Conservation (phyloP, 2,329 filamentous ascomycete species). For the Hypoxylon sp. region DNA sequence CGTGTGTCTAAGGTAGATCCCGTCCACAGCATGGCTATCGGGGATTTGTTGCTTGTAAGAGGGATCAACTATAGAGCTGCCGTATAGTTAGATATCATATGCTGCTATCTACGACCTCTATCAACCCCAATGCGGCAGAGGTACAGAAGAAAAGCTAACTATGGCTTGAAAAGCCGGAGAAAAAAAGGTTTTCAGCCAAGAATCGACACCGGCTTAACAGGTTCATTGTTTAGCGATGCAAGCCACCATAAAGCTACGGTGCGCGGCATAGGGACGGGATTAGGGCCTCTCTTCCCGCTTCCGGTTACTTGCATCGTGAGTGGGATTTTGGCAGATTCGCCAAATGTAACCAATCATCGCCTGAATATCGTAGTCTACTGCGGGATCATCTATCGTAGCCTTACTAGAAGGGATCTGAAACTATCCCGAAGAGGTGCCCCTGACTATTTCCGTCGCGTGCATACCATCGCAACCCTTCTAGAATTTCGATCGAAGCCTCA, state of each 20-base stretch:
- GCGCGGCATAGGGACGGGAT: slow-evolving; percentile 49
- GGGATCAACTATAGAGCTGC: slow-evolving; percentile 12
- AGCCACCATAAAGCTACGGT: slow-evolving; percentile 48
- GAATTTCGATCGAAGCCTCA: slow-evolving; percentile 49
- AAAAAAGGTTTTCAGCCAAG: neutral
- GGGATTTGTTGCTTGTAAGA: slow-evolving; percentile 45
- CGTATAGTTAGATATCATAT: slow-evolving; percentile 12
- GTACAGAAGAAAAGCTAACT: neutral
- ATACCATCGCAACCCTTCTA: slow-evolving; percentile 49
- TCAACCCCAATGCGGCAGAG: neutral
- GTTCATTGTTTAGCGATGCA: slow-evolving; percentile 46
- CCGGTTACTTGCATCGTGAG: slow-evolving; percentile 52
- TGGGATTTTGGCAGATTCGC: slow-evolving; percentile 51
- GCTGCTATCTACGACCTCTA: slow-evolving; percentile 3
- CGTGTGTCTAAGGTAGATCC: slow-evolving; percentile 37
- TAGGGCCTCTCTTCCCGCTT: slow-evolving; percentile 50
- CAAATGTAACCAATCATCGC: slow-evolving; percentile 54
- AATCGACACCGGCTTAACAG: slow-evolving; percentile 33
- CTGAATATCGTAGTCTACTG: slow-evolving; percentile 36
- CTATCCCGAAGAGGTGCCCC: slow-evolving; percentile 45
- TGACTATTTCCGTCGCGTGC: slow-evolving; percentile 46
- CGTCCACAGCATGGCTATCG: slow-evolving; percentile 47
- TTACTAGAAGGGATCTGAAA: slow-evolving; percentile 49
- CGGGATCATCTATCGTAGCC: slow-evolving; percentile 48
- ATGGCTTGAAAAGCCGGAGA: slow-evolving; percentile 2